Conservation (phyloP, 306 rosid species). For the Cercis canadensis region DNA sequence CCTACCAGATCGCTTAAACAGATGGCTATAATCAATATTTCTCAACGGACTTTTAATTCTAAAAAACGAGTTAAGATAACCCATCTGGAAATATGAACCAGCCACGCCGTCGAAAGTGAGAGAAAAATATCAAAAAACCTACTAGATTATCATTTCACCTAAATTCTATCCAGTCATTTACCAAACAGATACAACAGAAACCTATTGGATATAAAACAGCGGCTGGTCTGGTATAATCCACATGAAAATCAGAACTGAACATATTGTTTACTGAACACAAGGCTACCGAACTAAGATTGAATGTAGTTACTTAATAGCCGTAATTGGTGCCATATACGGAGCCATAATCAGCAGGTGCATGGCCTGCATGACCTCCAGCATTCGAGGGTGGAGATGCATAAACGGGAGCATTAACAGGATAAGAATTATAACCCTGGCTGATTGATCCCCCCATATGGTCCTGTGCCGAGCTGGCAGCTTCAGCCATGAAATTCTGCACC, state of each 20-base stretch:
- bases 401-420: conserved; percentile 50
- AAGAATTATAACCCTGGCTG: conserved; percentile 55
- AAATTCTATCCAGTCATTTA: not conserved
- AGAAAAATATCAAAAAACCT: not conserved
- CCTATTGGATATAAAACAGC: not conserved
- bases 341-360: conserved; percentile 57
- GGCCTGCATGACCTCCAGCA: conserved; percentile 50
- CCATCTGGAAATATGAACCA: too few relatives aligned
- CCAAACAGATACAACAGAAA: conserved; percentile 26
- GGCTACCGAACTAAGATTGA: conserved; percentile 37
- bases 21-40: too few relatives aligned
- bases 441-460: conserved; percentile 53
- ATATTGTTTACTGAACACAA: conserved; percentile 26
- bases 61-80: too few relatives aligned
- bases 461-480: conserved; percentile 58
- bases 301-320: conserved; percentile 47
- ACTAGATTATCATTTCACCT: not conserved
- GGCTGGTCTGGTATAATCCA: conserved; percentile 8
- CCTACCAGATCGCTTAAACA: too few relatives aligned
- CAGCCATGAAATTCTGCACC: conserved; percentile 69
- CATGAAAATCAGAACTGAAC: conserved; percentile 33
- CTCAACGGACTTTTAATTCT: too few relatives aligned
- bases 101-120: too few relatives aligned
- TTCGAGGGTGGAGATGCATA: conserved; percentile 54
- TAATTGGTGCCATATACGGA: conserved; percentile 58